A percentile compares a stretch with the other conserved stretches of the same genome.
Evolutionary conservation across 345 rosid species (phyloP).

Genomic region (Schrenkiella parvula): DNA sequence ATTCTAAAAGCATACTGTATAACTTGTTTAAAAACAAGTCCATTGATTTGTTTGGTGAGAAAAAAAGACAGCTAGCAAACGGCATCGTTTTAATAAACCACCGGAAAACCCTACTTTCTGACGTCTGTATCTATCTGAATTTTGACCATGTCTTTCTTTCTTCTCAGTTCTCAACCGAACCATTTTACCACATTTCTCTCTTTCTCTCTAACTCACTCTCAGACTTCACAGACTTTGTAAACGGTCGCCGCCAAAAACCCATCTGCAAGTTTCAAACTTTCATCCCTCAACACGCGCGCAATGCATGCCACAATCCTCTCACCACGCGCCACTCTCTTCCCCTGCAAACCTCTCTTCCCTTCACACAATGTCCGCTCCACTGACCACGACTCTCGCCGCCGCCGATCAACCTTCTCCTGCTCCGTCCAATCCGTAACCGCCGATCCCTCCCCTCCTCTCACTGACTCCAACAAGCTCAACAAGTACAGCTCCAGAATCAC

Average conservation of each 20-base stretch:
- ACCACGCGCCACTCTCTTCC: constrained; percentile 35
- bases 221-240: neutral
- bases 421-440: constrained; percentile 41
- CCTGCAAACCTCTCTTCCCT: constrained; percentile 11
- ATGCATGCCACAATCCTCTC: constrained; percentile 52
- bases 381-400: neutral
- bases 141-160: neutral
- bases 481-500: constrained; percentile 84
- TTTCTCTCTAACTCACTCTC: neutral
- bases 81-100: neutral
- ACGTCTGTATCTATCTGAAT: neutral
- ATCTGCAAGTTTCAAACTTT: neutral
- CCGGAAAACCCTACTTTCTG: constrained; percentile 5
- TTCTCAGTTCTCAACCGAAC: neutral
- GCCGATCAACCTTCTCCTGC: constrained; percentile 22
- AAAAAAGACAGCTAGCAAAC: too few species aligned
- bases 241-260: neutral
- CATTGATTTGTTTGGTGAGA: too few species aligned
- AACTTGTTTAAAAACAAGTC: too few species aligned
- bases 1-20: too few species aligned
- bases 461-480: constrained; percentile 54
- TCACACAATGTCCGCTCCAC: constrained; percentile 8
- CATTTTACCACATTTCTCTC: neutral
- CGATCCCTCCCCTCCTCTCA: constrained; percentile 40
- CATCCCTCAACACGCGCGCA: constrained; percentile 25